Percentiles rank a stretch among this genome's conserved stretches.
Evolutionary conservation across 2,329 filamentous ascomycete genomes (phyloP).

Genomic region (Penicillium oxalicum): DNA sequence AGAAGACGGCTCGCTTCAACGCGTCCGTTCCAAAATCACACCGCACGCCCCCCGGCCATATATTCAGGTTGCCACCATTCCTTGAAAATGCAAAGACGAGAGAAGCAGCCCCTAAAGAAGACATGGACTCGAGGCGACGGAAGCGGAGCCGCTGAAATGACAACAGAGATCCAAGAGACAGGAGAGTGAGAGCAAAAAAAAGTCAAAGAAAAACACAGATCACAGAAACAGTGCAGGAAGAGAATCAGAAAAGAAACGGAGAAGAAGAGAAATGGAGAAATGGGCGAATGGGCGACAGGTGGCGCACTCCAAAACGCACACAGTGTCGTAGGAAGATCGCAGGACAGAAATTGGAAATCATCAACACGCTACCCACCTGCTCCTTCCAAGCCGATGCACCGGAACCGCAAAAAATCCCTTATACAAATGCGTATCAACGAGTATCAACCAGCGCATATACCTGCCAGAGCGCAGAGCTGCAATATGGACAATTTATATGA

Average conservation of each 20-base stretch:
- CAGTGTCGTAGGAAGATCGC: conserved; percentile 14
- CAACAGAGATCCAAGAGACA: conserved; percentile 10
- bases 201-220: conserved; percentile 16
- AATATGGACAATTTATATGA: conserved; percentile 33
- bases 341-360: conserved; percentile 30
- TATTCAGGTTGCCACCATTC: conserved; percentile 13
- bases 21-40: conserved; percentile 4
- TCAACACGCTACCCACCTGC: conserved; percentile 39
- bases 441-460: conserved; percentile 35
- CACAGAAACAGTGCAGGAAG: background rate
- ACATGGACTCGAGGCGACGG: conserved; percentile 15
- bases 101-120: conserved; percentile 10
- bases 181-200: conserved; percentile 2
- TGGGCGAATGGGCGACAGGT: too few species aligned
- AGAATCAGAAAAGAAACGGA: conserved; percentile 13
- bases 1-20: conserved; percentile 14
- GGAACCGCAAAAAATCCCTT: conserved; percentile 39
- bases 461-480: conserved; percentile 32
- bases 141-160: conserved; percentile 16
- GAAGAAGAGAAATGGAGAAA: conserved; percentile 14
- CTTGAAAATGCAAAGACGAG: conserved; percentile 9
- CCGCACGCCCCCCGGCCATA: conserved; percentile 8
- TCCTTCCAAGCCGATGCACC: conserved; percentile 42
- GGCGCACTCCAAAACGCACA: conserved; percentile 15
- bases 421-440: conserved; percentile 40